Evolutionary conservation across 345 rosid genomes (phyloP), one percentile per base, ranked within the genome.

Genomic region (Rubroshorea leprosula): DNA sequence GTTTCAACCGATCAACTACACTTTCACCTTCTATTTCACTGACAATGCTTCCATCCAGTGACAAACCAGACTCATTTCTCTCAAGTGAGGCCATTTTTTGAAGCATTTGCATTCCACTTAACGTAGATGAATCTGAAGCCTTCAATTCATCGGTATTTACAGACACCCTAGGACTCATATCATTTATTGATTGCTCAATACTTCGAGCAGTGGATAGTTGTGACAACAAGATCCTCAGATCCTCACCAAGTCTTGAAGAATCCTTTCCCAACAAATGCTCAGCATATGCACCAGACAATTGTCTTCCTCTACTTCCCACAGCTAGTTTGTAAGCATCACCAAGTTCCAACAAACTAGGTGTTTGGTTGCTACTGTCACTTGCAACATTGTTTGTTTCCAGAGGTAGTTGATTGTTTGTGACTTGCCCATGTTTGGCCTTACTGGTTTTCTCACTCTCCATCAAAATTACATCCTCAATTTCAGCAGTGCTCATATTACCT

Each of bases 11-110:
- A 68, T 86, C 99, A 47, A 68, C 69, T 55, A 71, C 60, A 58
- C 76, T 79, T 76, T 93, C 97, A 49, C 99, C 97, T 58, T 93
- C 99, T 43, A 93, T 83, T 75, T 89, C 99, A n/a, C 79, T 68
- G 57, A 89, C 86, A 16, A 72, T 48, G 66, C 83, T 83, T 57
- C 86, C 95, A 63, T 93, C 99, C 39, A 85, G 54, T 5, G 99
- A 93, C 68, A 81, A 63, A 54, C 77, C 81, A 49, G 97, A 89
- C 74, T 93, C 99, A 24, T 93, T 89, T 61, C 97, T 80, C 58
- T 93, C 99, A 0, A 86, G 96, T 43, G 94, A 72, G 64, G 78
- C 66, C 73, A 73, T 83, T 69, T 72, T 86, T 54, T 86, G 81
- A 63, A 81, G 76, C 31, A 76, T 35, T 56, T 84, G 84, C 71